These are phyloP conservation scores for Pleurotus citrinopileatus DNA, from an alignment of 768 basidiomycete genomes.

Conservation along the genomic window DNA sequence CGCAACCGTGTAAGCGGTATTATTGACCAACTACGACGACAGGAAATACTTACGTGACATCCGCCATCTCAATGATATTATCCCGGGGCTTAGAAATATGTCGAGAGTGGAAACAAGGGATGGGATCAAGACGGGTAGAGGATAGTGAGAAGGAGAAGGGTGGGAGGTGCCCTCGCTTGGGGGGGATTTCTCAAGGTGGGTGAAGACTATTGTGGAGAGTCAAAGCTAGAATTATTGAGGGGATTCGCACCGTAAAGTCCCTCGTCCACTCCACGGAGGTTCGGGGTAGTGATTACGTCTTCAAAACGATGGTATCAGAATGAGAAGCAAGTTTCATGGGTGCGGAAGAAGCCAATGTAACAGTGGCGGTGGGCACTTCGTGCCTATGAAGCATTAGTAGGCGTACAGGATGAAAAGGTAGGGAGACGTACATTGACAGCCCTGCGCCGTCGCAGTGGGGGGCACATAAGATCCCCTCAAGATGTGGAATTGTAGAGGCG, in stretches of 20 bases:
- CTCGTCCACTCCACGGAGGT: constrained; percentile 6
- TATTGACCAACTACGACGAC: neutral
- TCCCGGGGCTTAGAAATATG: neutral
- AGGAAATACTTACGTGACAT: constrained; percentile 9
- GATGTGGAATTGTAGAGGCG: too few relatives aligned
- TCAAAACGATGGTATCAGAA: neutral
- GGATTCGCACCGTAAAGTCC: neutral
- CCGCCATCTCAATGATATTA: neutral
- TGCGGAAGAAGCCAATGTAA: constrained; percentile 1
- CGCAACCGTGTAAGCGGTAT: neutral
- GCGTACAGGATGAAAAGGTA: neutral
- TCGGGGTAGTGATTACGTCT: constrained; percentile 5
- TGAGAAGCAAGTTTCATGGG: constrained; percentile 1
- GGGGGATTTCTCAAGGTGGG: constrained; percentile 3
- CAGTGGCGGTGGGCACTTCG: neutral
- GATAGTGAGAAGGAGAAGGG: neutral
- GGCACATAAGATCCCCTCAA: too few relatives aligned
- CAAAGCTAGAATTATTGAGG: constrained; percentile 9
- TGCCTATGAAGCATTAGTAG: neutral
- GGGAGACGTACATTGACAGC: neutral
- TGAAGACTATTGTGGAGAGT: neutral
- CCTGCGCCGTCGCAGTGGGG: neutral
- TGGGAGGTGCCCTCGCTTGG: constrained; percentile 3
- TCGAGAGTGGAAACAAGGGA: neutral
- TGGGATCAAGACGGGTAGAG: neutral